These are phyloP conservation scores for Syzygium malaccense DNA, from an alignment of 441 rosid species.

Conservation along the genomic window DNA sequence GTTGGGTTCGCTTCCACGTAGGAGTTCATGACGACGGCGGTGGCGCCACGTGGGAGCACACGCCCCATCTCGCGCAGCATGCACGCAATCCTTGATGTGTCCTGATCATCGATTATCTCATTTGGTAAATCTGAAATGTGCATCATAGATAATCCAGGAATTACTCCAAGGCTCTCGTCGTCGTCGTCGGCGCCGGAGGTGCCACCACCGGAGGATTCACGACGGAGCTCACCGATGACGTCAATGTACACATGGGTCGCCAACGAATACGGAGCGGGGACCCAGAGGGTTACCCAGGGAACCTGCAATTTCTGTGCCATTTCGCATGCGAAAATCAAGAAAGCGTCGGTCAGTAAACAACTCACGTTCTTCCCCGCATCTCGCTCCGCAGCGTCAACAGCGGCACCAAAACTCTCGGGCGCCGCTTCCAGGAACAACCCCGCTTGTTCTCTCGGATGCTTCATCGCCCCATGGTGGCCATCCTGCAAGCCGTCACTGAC, in stretches of 20 bases:
- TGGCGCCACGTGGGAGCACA: constrained; percentile 1
- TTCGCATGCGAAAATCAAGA: background rate
- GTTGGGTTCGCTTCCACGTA: background rate
- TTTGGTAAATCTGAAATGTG: background rate
- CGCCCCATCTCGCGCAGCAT: background rate
- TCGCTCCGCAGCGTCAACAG: background rate
- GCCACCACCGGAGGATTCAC: background rate
- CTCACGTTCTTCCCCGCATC: background rate
- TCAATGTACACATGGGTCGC: background rate
- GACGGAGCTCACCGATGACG: background rate
- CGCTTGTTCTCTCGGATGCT: background rate
- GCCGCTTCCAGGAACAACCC: background rate
- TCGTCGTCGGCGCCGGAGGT: background rate
- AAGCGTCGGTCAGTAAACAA: background rate
- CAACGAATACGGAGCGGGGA: background rate
- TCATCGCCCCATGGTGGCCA: background rate
- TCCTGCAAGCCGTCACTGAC: background rate
- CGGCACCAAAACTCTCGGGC: background rate
- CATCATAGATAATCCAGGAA: background rate
- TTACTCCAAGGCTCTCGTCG: background rate
- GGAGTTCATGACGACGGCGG: background rate
- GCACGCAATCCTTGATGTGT: background rate
- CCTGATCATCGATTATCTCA: background rate
- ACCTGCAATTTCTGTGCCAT: background rate
- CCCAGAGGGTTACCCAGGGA: background rate